phyloP scores from a whole-genome alignment of 2,329 filamentous ascomycete species.

The Pestalotiopsis sp. region DNA sequence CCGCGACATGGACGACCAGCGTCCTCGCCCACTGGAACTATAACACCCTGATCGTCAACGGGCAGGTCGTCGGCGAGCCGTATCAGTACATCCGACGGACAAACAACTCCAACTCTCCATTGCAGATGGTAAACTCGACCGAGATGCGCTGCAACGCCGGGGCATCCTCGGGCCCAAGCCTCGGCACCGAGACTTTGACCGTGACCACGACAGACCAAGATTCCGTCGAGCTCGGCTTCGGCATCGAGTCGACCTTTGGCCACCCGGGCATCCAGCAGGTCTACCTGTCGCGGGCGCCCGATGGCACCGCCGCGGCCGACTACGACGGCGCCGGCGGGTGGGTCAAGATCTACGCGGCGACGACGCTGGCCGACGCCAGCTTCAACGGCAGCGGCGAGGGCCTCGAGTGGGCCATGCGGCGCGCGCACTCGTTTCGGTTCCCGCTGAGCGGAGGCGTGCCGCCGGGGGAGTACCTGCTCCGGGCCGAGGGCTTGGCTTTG shows the following conservation, averaged over 20 bases:
- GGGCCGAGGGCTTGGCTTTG: constrained; percentile 24
- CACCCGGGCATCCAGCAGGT: constrained; percentile 25
- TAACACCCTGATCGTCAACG: constrained; percentile 23
- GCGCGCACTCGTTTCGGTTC: constrained; percentile 23
- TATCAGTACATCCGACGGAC: constrained; percentile 24
- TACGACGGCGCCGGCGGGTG: constrained; percentile 23
- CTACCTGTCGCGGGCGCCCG: constrained; percentile 21
- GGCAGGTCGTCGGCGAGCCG: constrained; percentile 19
- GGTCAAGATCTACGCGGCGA: constrained; percentile 23
- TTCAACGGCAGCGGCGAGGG: constrained; percentile 6
- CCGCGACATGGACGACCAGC: constrained; percentile 1
- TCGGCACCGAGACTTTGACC: constrained; percentile 14
- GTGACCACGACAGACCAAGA: constrained; percentile 20
- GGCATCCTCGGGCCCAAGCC: background rate
- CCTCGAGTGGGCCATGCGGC: constrained; percentile 23
- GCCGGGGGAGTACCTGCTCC: constrained; percentile 26
- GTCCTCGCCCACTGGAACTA: constrained; percentile 22
- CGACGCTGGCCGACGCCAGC: constrained; percentile 6
- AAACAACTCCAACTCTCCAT: constrained; percentile 21
- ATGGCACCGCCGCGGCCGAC: constrained; percentile 9
- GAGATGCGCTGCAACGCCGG: constrained; percentile 26
- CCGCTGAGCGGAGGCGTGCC: constrained; percentile 18
- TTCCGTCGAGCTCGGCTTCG: constrained; percentile 23
- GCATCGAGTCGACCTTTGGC: constrained; percentile 22
- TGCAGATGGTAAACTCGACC: constrained; percentile 22